phyloP scores from a whole-genome alignment of 116 monocot species.

The Papilionanthe hybrid region DNA sequence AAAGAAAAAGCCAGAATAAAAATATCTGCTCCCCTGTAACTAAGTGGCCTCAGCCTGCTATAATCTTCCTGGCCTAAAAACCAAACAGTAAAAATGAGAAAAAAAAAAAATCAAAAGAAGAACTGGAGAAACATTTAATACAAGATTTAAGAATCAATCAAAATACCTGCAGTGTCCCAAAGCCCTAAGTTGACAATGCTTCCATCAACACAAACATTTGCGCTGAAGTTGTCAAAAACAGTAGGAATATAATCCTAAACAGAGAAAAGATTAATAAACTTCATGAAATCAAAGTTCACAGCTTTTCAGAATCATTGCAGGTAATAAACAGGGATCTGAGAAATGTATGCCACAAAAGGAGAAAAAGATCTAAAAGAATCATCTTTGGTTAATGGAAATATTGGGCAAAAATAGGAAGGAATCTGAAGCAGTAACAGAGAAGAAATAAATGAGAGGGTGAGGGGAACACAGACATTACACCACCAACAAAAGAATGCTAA shows the following conservation, averaged over 20 bases:
- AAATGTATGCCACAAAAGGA: not conserved
- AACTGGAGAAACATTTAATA: not conserved
- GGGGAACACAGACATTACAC: not conserved
- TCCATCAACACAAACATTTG: conserved; percentile 67
- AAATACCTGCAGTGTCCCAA: conserved; percentile 75
- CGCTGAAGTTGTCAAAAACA: conserved; percentile 74
- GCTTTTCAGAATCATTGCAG: too few relatives aligned
- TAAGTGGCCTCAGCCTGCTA: conserved; percentile 77
- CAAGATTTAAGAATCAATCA: not conserved
- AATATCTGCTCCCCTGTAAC: conserved; percentile 78
- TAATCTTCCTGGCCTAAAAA: conserved; percentile 75
- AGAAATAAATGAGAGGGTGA: not conserved
- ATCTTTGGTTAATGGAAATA: not conserved
- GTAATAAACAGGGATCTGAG: not conserved
- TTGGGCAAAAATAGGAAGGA: not conserved
- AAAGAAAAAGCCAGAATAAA: conserved; percentile 80
- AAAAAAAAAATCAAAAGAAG: not conserved
- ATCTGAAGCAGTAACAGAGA: not conserved
- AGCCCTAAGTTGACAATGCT: conserved; percentile 63
- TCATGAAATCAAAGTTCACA: not conserved
- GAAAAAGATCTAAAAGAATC: conserved; percentile 1
- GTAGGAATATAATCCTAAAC: conserved; percentile 64
- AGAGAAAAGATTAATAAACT: not conserved
- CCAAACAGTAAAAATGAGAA: not conserved
- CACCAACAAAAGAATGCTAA: not conserved